Percentiles rank a stretch among this genome's conserved stretches.
These are phyloP conservation scores for Flaveria brownii DNA, from an alignment of 129 eudicot species.

Conservation along the genomic window DNA sequence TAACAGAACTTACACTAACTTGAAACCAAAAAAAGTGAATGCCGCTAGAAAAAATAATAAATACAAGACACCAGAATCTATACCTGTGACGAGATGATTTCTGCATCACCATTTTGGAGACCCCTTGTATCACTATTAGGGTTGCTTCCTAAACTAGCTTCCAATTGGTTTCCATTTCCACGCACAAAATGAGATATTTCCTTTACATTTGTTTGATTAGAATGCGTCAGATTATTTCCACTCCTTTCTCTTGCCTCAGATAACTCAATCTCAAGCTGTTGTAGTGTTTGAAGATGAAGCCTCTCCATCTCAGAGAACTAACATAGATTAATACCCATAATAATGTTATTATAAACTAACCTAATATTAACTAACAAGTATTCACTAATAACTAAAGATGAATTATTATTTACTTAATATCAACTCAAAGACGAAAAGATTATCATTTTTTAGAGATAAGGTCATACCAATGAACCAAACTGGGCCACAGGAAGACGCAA, in stretches of 20 bases:
- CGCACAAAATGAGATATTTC: conserved; percentile 60
- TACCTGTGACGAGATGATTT: conserved; percentile 57
- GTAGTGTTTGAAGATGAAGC: conserved; percentile 60
- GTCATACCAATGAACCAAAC: too few relatives aligned
- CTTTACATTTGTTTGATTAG: conserved; percentile 44
- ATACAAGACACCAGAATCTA: neutral
- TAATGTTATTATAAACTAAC: too few relatives aligned
- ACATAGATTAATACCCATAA: too few relatives aligned
- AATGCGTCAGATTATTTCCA: conserved; percentile 51
- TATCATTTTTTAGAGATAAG: too few relatives aligned
- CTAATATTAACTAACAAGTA: too few relatives aligned
- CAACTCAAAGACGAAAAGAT: too few relatives aligned
- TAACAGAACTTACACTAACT: neutral
- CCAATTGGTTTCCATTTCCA: conserved; percentile 54
- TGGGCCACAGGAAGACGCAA: too few relatives aligned
- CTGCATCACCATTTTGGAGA: conserved; percentile 54
- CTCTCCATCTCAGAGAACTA: conserved; percentile 88
- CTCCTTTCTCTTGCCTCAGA: conserved; percentile 69
- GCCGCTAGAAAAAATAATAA: neutral
- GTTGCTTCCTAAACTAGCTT: conserved; percentile 48
- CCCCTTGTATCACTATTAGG: conserved; percentile 40
- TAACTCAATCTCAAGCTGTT: conserved; percentile 82
- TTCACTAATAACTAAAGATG: too few relatives aligned
- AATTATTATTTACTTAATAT: too few relatives aligned
- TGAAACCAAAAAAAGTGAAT: neutral